phyloP scores from a whole-genome alignment of 1,284 basidiomycete genomes.

The Schizophyllum commune region DNA sequence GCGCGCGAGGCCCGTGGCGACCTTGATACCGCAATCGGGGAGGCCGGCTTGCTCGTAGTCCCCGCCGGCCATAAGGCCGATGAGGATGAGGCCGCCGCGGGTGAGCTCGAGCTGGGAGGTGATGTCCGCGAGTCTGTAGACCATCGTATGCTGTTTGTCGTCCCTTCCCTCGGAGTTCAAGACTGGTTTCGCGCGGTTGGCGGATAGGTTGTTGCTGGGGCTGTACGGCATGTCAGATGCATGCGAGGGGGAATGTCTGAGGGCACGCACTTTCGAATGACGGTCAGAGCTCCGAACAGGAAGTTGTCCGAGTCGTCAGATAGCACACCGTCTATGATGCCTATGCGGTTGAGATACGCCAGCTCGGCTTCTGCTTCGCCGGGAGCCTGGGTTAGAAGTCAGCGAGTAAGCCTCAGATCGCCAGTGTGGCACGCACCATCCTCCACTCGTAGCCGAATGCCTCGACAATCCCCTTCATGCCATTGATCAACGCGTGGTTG shows the following conservation, averaged over 20 bases:
- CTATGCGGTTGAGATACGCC: slow-evolving; percentile 76
- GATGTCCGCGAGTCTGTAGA: slow-evolving; percentile 54
- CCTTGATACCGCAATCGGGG: slow-evolving; percentile 52
- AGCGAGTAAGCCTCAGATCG: not conserved
- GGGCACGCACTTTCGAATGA: slow-evolving; percentile 53
- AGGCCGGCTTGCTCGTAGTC: slow-evolving; percentile 80
- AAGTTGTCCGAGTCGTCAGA: slow-evolving; percentile 94
- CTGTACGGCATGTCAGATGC: slow-evolving; percentile 29
- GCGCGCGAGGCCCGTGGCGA: slow-evolving; percentile 60
- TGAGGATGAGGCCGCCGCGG: slow-evolving; percentile 73
- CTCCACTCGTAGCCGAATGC: slow-evolving; percentile 87
- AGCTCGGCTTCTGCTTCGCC: slow-evolving; percentile 97
- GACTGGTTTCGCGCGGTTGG: slow-evolving; percentile 52
- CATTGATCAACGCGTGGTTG: slow-evolving; percentile 52
- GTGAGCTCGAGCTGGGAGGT: slow-evolving; percentile 48
- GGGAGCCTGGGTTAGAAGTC: slow-evolving; percentile 51
- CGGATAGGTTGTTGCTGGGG: slow-evolving; percentile 65
- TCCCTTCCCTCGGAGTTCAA: slow-evolving; percentile 60
- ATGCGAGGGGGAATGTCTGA: slow-evolving; percentile 3
- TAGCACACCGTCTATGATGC: slow-evolving; percentile 82
- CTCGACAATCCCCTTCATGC: slow-evolving; percentile 78
- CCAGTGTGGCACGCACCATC: slow-evolving; percentile 39
- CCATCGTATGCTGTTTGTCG: slow-evolving; percentile 67
- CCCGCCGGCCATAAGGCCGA: slow-evolving; percentile 83
- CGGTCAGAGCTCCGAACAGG: slow-evolving; percentile 78